Conservation (phyloP, 192 early-diverging fungal species). For the Hyaloraphidium curvatum region DNA sequence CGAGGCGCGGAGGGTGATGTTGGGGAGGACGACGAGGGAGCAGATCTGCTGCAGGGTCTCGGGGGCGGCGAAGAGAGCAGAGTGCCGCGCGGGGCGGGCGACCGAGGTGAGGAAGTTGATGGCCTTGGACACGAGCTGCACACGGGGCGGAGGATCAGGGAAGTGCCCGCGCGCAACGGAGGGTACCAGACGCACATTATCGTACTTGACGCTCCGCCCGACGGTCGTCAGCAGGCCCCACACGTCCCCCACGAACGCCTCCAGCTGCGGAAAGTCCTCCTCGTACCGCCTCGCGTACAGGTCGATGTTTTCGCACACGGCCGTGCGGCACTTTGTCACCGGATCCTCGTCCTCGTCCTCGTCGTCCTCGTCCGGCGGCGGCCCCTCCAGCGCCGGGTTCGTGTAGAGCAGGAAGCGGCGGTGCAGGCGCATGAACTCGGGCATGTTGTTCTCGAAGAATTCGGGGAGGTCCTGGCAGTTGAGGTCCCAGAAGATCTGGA, state of each 20-base stretch:
- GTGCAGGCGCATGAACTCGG: conserved; percentile 58
- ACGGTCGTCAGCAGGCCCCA: conserved; percentile 68
- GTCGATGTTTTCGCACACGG: conserved; percentile 82
- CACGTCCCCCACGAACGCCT: conserved; percentile 70
- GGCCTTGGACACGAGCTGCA: conserved; percentile 66
- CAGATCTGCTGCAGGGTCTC: conserved; percentile 65
- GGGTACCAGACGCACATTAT: conserved; percentile 30
- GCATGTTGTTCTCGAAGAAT: conserved; percentile 87
- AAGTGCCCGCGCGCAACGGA: background rate
- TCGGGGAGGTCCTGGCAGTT: conserved; percentile 94
- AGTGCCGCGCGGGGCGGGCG: conserved; percentile 51
- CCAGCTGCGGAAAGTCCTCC: conserved; percentile 61
- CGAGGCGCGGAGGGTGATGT: conserved; percentile 61
- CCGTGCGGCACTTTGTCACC: conserved; percentile 74
- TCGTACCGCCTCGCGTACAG: conserved; percentile 81
- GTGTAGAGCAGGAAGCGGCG: conserved; percentile 72
- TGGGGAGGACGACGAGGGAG: conserved; percentile 79
- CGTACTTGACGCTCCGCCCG: conserved; percentile 52
- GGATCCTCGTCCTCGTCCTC: conserved; percentile 72
- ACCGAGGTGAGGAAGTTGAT: conserved; percentile 79
- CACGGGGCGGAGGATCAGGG: background rate
- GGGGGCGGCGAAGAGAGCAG: conserved; percentile 45
- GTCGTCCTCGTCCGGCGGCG: background rate
- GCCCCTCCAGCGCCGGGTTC: conserved; percentile 40
- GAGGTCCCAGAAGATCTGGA: conserved; percentile 83